Base-by-base conservation (phyloP, 441 rosid species). In the Theobroma grandiflorum region DNA sequence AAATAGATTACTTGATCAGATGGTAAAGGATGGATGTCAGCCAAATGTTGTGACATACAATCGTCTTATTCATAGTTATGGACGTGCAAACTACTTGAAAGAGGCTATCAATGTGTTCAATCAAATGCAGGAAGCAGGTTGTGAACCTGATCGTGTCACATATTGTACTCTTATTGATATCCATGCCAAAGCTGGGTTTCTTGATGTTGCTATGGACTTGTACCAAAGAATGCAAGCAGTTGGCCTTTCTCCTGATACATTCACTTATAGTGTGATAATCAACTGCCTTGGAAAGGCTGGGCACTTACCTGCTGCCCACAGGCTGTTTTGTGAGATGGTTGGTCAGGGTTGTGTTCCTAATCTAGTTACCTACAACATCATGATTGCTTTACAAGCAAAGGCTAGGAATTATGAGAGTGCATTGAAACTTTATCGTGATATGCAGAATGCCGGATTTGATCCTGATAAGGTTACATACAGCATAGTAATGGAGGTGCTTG, bases 281-380 rank as follows among this genome's bases (percentile, higher is more conserved):
- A 95, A 94, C 84, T 95, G 97, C 89, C 99, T 95, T 37, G 98
- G 99, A 67, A 95, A 95, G 88, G 97, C 96, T 64, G 97, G 98
- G 26, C 92, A 92, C 81, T 86, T 95, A 79, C 86, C 89, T 8
- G 91, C 93, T 85, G 96, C 99, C 61, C 87, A 93, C 84, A 87
- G 76, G 90, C 88, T 94, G 78, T 95, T 94, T 70, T 85, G 82
- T 69, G 96, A 94, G 91, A 94, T 95, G 99, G 90, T 93, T 52
- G 90, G 88, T 79, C 94, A 92, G 74, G 99, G 98, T 2, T 93
- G 96, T 89, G 85, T 84, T 50, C 99, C 97, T 73, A 95, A 89
- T 86, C 81, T 95, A 79, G 96, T 95, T 57, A 95, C 97, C 35
- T 94, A 89, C 79, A 93, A 94, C 83, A 93, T 91, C 78, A 90